These are phyloP conservation scores for Linnemannia zychae DNA, from an alignment of 192 early-diverging fungal genomes.

Conservation along the genomic window DNA sequence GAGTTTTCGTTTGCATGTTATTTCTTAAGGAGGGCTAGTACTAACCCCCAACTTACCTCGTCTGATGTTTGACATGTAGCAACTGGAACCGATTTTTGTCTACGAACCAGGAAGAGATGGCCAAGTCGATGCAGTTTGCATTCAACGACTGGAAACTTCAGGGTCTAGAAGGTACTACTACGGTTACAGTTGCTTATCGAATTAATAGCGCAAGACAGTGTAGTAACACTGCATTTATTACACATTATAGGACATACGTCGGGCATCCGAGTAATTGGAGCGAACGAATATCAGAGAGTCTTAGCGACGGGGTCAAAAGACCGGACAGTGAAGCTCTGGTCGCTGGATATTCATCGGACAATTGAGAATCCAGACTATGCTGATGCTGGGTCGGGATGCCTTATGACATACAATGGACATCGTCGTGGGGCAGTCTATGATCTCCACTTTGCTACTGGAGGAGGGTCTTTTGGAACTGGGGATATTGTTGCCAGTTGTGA, in stretches of 20 bases:
- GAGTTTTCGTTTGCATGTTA: too few relatives aligned
- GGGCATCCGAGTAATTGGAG: conserved; percentile 60
- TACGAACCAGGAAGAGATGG: conserved; percentile 76
- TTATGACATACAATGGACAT: conserved; percentile 69
- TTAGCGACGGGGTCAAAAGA: conserved; percentile 74
- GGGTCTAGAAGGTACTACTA: conserved; percentile 62
- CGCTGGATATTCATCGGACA: conserved; percentile 66
- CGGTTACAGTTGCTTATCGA: neutral
- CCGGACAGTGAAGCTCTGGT: conserved; percentile 75
- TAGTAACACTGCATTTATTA: neutral
- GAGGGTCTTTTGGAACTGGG: conserved; percentile 53
- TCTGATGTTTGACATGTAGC: conserved; percentile 30
- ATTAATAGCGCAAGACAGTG: neutral
- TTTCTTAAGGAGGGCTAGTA: too few relatives aligned
- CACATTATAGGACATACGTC: conserved; percentile 62
- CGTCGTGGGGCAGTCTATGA: conserved; percentile 61
- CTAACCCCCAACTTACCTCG: too few relatives aligned
- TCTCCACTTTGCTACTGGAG: conserved; percentile 66
- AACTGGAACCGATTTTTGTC: conserved; percentile 75
- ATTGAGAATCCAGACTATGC: conserved; percentile 66
- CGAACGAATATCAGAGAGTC: conserved; percentile 65
- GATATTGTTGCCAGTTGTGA: conserved; percentile 71
- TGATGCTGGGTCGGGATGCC: conserved; percentile 64
- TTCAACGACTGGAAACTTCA: conserved; percentile 74
- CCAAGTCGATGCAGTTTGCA: conserved; percentile 73